These are phyloP conservation scores for Naganishia liquefaciens DNA, from an alignment of 1,284 basidiomycete species.

Conservation along the genomic window DNA sequence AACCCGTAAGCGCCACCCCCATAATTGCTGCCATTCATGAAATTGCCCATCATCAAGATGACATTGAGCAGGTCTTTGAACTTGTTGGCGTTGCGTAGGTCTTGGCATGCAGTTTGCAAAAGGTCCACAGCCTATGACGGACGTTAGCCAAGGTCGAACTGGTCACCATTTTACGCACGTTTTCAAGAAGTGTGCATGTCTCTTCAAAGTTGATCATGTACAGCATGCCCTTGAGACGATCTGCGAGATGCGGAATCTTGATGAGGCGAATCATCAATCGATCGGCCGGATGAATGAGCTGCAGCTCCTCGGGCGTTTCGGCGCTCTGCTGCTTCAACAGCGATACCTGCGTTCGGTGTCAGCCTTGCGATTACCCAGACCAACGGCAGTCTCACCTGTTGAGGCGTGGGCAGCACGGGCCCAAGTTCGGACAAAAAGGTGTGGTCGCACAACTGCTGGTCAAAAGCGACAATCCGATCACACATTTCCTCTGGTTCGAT, in stretches of 20 bases:
- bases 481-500: slow-evolving; percentile 81
- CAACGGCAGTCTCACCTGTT: slow-evolving; percentile 63
- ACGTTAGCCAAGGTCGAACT: slow-evolving; percentile 9
- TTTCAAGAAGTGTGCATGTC: slow-evolving; percentile 64
- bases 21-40: slow-evolving; percentile 94
- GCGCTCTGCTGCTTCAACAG: slow-evolving; percentile 90
- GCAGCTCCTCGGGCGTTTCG: slow-evolving; percentile 76
- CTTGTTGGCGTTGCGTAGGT: slow-evolving; percentile 71
- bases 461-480: slow-evolving; percentile 77
- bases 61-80: slow-evolving; percentile 77
- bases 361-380: background rate
- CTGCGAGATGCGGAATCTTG: slow-evolving; percentile 87
- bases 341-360: slow-evolving; percentile 63
- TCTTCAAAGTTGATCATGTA: slow-evolving; percentile 85
- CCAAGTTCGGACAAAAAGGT: slow-evolving; percentile 83
- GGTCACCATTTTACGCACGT: slow-evolving; percentile 48
- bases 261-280: slow-evolving; percentile 96
- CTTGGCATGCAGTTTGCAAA: slow-evolving; percentile 74
- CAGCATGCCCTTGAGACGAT: slow-evolving; percentile 91
- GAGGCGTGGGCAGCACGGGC: slow-evolving; percentile 81
- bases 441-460: slow-evolving; percentile 79
- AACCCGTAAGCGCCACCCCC: slow-evolving; percentile 98
- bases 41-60: slow-evolving; percentile 94
- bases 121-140: slow-evolving; percentile 68
- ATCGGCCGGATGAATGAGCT: slow-evolving; percentile 86